Percentiles rank a stretch among this genome's conserved stretches.
Conservation (phyloP, 2,329 filamentous ascomycete species). For the Fusarium paranaense region DNA sequence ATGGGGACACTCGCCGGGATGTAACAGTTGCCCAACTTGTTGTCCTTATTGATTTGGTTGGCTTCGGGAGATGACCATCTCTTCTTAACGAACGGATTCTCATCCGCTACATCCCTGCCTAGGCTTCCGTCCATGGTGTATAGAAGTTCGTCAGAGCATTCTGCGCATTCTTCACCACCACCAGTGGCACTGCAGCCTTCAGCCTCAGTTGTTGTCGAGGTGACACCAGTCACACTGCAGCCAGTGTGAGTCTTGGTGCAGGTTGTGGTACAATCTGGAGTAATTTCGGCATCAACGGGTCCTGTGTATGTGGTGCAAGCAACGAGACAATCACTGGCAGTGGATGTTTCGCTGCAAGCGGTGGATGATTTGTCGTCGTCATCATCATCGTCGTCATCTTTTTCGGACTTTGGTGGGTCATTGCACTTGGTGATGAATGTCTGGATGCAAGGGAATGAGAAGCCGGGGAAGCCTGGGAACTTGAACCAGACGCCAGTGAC, state of each 20-base stretch:
- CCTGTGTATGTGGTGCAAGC: neutral
- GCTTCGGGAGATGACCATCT: neutral
- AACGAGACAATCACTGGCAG: slow-evolving; percentile 1
- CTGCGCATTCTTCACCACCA: neutral
- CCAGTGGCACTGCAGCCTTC: neutral
- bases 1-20: neutral
- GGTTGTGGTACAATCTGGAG: neutral
- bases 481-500: neutral
- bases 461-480: neutral
- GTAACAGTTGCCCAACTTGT: neutral
- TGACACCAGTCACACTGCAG: neutral
- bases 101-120: neutral
- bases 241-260: slow-evolving; percentile 1
- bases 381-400: neutral
- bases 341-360: neutral
- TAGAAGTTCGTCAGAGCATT: neutral
- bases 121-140: neutral
- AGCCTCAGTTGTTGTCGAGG: neutral
- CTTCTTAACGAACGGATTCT: neutral
- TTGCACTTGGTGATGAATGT: neutral
- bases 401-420: neutral
- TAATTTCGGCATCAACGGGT: neutral
- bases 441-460: neutral
- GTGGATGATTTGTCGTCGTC: neutral
- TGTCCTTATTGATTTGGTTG: neutral